These are phyloP conservation scores for Ceratobasidium sp. DNA, from an alignment of 1,284 basidiomycete species.

Conservation along the genomic window DNA sequence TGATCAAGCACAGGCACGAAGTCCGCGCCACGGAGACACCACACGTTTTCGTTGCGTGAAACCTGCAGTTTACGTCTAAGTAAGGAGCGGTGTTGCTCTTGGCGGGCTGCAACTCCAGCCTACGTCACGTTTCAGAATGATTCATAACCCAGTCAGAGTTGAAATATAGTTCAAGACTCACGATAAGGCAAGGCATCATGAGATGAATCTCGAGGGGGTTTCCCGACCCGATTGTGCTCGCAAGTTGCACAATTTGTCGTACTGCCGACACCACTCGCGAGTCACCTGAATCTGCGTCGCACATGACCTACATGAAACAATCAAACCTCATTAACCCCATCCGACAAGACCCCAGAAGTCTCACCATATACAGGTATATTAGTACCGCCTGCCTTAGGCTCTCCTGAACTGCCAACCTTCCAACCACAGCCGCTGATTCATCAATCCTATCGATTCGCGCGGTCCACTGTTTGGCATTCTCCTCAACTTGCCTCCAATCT, in stretches of 20 bases:
- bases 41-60: slow-evolving; percentile 7
- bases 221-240: background rate
- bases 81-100: slow-evolving; percentile 22
- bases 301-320: slow-evolving; percentile 17
- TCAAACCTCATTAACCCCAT: background rate
- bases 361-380: slow-evolving; percentile 29
- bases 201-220: slow-evolving; percentile 23
- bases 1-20: slow-evolving; percentile 28
- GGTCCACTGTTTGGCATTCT: background rate
- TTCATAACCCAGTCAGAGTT: background rate
- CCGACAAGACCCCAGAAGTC: background rate
- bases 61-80: slow-evolving; percentile 7
- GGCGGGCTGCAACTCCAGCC: slow-evolving; percentile 18
- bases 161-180: background rate
- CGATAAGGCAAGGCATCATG: slow-evolving; percentile 17
- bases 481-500: background rate
- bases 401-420: slow-evolving; percentile 23
- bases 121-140: background rate
- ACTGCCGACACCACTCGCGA: slow-evolving; percentile 15
- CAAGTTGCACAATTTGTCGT: slow-evolving; percentile 13
- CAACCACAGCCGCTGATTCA: background rate
- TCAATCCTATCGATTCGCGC: background rate
- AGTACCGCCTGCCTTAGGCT: slow-evolving; percentile 14
- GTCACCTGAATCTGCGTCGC: slow-evolving; percentile 5
- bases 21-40: slow-evolving; percentile 8